A percentile compares a stretch with the other conserved stretches of the same genome.
Conservation (phyloP, 768 basidiomycete species). For the Macrolepiota fuliginosa region DNA sequence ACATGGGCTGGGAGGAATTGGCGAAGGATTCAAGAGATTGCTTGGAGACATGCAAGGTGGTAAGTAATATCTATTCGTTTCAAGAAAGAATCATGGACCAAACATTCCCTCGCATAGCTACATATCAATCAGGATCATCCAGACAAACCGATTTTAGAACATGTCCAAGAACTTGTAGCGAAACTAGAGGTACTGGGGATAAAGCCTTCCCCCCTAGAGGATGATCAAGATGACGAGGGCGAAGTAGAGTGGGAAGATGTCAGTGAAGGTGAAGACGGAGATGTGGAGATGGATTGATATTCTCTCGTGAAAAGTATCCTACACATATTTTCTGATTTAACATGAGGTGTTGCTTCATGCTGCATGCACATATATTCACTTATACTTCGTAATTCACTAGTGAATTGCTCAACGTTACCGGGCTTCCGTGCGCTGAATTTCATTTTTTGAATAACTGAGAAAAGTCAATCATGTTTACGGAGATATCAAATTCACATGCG, state of each 20-base stretch:
- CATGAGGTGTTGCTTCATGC: not conserved
- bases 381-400: not conserved
- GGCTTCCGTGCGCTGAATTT: no score
- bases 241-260: constrained; percentile 72
- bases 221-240: constrained; percentile 43
- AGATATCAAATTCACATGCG: no score
- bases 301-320: constrained; percentile 1
- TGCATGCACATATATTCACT: not conserved
- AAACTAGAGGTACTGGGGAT: constrained; percentile 70
- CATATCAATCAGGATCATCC: constrained; percentile 70
- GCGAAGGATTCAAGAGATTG: constrained; percentile 77
- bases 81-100: not conserved
- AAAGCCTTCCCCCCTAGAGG: constrained; percentile 54
- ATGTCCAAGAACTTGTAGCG: constrained; percentile 69
- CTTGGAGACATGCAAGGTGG: constrained; percentile 79
- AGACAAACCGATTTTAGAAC: constrained; percentile 73
- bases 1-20: constrained; percentile 73
- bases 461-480: no score
- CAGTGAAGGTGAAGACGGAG: constrained; percentile 54
- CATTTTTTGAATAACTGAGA: no score
- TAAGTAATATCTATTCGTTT: constrained; percentile 31
- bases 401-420: no score
- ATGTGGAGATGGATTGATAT: constrained; percentile 54
- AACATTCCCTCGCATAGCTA: constrained; percentile 40
- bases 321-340: not conserved